A percentile compares a stretch with the other conserved stretches of the same genome.
These are phyloP conservation scores for Pleurotus djamor DNA, from an alignment of 768 basidiomycete genomes.

Conservation along the genomic window DNA sequence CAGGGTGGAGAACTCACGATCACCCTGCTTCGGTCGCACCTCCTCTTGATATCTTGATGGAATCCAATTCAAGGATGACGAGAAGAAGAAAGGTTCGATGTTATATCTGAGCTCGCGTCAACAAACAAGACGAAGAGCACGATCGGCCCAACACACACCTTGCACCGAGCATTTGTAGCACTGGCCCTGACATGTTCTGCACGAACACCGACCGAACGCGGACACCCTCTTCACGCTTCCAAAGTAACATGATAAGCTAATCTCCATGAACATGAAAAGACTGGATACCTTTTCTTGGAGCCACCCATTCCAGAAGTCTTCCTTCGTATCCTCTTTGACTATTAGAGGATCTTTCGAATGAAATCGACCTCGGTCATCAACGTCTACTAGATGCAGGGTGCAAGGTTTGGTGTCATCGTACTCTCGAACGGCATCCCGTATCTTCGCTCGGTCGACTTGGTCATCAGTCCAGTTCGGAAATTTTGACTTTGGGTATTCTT, in stretches of 20 bases:
- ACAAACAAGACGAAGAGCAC: neutral
- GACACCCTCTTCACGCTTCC: conserved; percentile 18
- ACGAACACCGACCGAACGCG: conserved; percentile 33
- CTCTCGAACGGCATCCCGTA: conserved; percentile 15
- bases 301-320: conserved; percentile 21
- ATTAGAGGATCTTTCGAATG: conserved; percentile 5
- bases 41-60: conserved; percentile 40
- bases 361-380: neutral
- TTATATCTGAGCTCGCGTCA: conserved; percentile 23
- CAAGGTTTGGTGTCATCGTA: neutral
- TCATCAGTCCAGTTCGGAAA: conserved; percentile 39
- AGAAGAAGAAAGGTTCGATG: conserved; percentile 43
- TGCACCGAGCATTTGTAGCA: conserved; percentile 33
- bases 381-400: neutral
- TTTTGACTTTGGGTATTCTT: conserved; percentile 32
- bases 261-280: neutral
- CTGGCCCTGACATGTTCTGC: conserved; percentile 27
- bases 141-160: conserved; percentile 18
- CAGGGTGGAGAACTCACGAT: conserved; percentile 27
- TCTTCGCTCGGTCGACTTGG: conserved; percentile 30
- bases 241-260: neutral
- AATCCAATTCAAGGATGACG: conserved; percentile 39
- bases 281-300: conserved; percentile 19
- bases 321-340: conserved; percentile 15
- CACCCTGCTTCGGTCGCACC: conserved; percentile 19